Evolutionary conservation across 352 stramenopile species (phyloP).

Genomic region (Phytophthora pini): DNA sequence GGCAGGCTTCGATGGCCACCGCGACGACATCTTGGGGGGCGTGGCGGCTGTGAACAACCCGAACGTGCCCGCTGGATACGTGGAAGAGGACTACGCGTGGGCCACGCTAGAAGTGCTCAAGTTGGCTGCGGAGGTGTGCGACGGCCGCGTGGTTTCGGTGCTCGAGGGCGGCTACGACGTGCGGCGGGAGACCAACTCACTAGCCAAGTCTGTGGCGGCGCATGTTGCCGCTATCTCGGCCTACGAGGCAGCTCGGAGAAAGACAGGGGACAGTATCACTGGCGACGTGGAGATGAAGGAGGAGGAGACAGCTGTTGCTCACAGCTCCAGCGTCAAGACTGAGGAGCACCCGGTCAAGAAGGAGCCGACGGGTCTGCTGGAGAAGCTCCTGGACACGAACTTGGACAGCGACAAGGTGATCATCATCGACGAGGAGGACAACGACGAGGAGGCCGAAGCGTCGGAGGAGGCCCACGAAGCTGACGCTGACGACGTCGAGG

Average conservation of each 20-base stretch:
- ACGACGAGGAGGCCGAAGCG: slow-evolving; percentile 35
- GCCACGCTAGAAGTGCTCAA: slow-evolving; percentile 80
- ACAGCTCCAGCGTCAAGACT: slow-evolving; percentile 20
- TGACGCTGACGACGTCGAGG: slow-evolving; percentile 31
- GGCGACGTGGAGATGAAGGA: slow-evolving; percentile 42
- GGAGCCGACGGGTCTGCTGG: slow-evolving; percentile 46
- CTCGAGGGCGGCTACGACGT: slow-evolving; percentile 90
- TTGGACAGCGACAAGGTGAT: slow-evolving; percentile 53
- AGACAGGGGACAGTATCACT: slow-evolving; percentile 16
- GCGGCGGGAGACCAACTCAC: slow-evolving; percentile 78
- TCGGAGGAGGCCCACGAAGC: slow-evolving; percentile 15
- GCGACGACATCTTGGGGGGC: slow-evolving; percentile 85
- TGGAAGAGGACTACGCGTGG: slow-evolving; percentile 87
- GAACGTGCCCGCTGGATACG: slow-evolving; percentile 78
- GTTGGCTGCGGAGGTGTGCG: slow-evolving; percentile 76
- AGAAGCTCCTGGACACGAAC: slow-evolving; percentile 59
- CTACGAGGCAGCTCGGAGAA: slow-evolving; percentile 54
- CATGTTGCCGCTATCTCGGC: slow-evolving; percentile 77
- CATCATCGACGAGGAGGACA: slow-evolving; percentile 67
- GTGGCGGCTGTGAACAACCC: slow-evolving; percentile 79
- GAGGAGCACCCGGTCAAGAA: slow-evolving; percentile 33
- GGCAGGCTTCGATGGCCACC: slow-evolving; percentile 88
- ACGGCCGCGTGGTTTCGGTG: slow-evolving; percentile 84
- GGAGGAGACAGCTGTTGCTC: slow-evolving; percentile 17
- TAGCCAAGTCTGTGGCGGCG: slow-evolving; percentile 82